These are phyloP conservation scores for Thielaviopsis euricoi DNA, from an alignment of 2,329 filamentous ascomycete species.

Conservation along the genomic window DNA sequence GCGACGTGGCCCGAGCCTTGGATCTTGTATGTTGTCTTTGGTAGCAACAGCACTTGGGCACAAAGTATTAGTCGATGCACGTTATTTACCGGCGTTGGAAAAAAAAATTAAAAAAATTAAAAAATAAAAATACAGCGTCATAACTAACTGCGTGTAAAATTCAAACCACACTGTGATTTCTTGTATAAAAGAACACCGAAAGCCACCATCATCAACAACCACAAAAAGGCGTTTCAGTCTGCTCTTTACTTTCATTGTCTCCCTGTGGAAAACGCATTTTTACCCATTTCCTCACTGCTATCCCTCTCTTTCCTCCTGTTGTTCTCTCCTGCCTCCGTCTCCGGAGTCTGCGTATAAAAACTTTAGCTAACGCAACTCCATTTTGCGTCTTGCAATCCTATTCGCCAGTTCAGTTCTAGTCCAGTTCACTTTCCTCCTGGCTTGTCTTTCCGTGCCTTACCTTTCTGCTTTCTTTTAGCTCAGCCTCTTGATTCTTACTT, in stretches of 20 bases:
- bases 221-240: not conserved
- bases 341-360: constrained; percentile 3
- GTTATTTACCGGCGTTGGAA: not conserved
- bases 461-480: not conserved
- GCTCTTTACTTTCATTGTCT: not conserved
- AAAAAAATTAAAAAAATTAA: not conserved
- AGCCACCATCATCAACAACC: not conserved
- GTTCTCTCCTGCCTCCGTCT: constrained; percentile 6
- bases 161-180: not conserved
- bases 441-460: not conserved
- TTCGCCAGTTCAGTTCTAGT: constrained; percentile 1
- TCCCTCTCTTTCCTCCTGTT: not conserved
- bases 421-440: not conserved
- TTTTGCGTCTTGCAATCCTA: constrained; percentile 7
- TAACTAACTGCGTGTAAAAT: no score
- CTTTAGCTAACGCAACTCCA: not conserved
- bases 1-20: not conserved
- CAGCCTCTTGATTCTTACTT: not conserved
- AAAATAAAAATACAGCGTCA: no score
- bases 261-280: not conserved
- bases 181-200: not conserved
- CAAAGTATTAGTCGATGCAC: not conserved
- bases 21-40: not conserved
- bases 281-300: not conserved
- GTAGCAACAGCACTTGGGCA: not conserved